Conservation (phyloP, 2,329 filamentous ascomycete species). For the Diaporthe caulivora region DNA sequence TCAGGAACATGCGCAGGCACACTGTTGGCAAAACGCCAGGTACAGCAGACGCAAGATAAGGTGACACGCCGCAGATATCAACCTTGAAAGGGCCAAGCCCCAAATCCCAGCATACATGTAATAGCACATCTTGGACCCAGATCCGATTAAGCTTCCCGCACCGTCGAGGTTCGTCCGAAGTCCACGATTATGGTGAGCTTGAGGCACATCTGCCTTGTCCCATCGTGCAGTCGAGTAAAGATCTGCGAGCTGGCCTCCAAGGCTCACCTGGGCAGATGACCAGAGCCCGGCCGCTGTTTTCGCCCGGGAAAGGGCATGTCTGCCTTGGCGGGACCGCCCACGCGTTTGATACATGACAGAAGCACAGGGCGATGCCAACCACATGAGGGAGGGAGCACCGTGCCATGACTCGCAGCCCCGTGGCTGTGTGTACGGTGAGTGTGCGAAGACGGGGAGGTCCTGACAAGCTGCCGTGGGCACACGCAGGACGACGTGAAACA, state of each 20-base stretch:
- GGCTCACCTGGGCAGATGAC: constrained; percentile 9
- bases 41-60: no score
- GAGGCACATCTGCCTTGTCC: not conserved
- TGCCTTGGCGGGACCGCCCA: constrained; percentile 18
- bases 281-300: not conserved
- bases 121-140: not conserved
- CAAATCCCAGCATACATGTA: not conserved
- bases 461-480: constrained; percentile 21
- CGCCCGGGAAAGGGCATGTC: not conserved
- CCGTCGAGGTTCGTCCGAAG: constrained; percentile 21
- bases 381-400: constrained; percentile 21
- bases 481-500: constrained; percentile 14
- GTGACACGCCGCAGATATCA: not conserved
- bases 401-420: constrained; percentile 18
- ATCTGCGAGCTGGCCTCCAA: not conserved
- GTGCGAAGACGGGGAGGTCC: constrained; percentile 12
- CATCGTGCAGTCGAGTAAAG: not conserved
- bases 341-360: constrained; percentile 29
- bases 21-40: not conserved
- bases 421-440: constrained; percentile 25
- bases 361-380: constrained; percentile 6
- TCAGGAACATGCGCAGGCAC: not conserved
- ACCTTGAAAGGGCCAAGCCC: constrained; percentile 4
- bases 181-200: not conserved
- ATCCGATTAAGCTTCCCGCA: constrained; percentile 26